phyloP scores from a whole-genome alignment of 257 asterid species.

The Nyctanthes arbortristis region DNA sequence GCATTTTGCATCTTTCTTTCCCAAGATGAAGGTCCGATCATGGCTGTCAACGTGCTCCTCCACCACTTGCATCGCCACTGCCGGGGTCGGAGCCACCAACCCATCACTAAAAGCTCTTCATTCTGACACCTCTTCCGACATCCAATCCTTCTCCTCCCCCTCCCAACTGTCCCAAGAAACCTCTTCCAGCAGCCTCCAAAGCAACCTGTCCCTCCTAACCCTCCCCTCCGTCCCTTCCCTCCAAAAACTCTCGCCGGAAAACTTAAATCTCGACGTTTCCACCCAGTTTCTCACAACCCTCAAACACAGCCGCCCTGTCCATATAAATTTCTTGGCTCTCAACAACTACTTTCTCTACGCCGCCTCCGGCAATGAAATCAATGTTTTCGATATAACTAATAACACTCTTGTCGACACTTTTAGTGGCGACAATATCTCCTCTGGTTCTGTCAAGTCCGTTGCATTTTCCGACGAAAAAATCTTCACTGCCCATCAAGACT shows the following conservation, averaged over 20 bases:
- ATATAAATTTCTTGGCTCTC: slow-evolving; percentile 49
- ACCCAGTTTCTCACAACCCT: slow-evolving; percentile 35
- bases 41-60: slow-evolving; percentile 64
- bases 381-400: slow-evolving; percentile 42
- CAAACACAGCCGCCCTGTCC: slow-evolving; percentile 28
- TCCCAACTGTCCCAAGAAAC: slow-evolving; percentile 49
- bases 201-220: slow-evolving; percentile 68
- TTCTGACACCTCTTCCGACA: slow-evolving; percentile 41
- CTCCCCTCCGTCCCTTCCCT: slow-evolving; percentile 85
- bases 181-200: slow-evolving; percentile 46
- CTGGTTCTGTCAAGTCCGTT: slow-evolving; percentile 66
- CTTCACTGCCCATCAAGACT: slow-evolving; percentile 82
- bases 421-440: slow-evolving; percentile 21
- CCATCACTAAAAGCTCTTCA: slow-evolving; percentile 28
- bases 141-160: slow-evolving; percentile 32
- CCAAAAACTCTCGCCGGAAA: slow-evolving; percentile 48
- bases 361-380: slow-evolving; percentile 55
- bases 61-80: slow-evolving; percentile 32
- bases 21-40: slow-evolving; percentile 54
- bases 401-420: slow-evolving; percentile 47
- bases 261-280: slow-evolving; percentile 34
- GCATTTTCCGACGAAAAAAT: slow-evolving; percentile 46
- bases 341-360: slow-evolving; percentile 68
- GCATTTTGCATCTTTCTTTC: slow-evolving; percentile 17
- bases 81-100: slow-evolving; percentile 24